Percentiles rank a stretch among this genome's conserved stretches.
These are phyloP conservation scores for Pseudozyma thailandica DNA, from an alignment of 1,284 basidiomycete genomes.

Conservation along the genomic window DNA sequence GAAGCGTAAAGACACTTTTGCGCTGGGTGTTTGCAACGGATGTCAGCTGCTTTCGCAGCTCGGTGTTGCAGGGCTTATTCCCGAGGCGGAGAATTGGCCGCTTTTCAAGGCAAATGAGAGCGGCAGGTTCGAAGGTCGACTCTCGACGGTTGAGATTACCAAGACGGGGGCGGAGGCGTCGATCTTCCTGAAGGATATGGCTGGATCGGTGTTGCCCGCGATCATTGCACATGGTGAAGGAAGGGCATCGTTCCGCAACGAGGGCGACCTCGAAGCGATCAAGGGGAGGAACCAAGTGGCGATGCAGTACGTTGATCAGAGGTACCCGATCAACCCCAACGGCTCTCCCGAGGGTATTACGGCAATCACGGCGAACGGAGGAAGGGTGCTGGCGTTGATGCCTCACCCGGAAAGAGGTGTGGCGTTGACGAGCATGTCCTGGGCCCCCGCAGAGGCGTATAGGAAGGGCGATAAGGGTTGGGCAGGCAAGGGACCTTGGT, in stretches of 20 bases:
- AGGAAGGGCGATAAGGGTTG: constrained; percentile 35
- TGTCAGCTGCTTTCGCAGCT: constrained; percentile 95
- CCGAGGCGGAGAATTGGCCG: constrained; percentile 87
- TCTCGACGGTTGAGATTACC: constrained; percentile 82
- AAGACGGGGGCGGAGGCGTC: constrained; percentile 70
- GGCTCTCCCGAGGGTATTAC: constrained; percentile 87
- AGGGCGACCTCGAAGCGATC: constrained; percentile 30
- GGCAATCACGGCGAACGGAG: constrained; percentile 84
- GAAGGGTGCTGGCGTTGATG: constrained; percentile 92
- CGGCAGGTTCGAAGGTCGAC: constrained; percentile 90
- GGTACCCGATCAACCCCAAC: constrained; percentile 80
- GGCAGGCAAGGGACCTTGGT: constrained; percentile 86
- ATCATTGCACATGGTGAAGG: constrained; percentile 97
- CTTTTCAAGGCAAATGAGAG: constrained; percentile 88
- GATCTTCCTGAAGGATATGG: constrained; percentile 90
- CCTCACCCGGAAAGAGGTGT: constrained; percentile 74
- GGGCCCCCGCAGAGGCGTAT: constrained; percentile 54
- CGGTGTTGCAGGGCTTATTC: constrained; percentile 76
- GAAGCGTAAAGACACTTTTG: constrained; percentile 79
- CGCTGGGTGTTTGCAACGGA: constrained; percentile 95
- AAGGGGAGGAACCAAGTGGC: constrained; percentile 46
- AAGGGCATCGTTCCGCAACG: constrained; percentile 76
- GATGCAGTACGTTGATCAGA: constrained; percentile 59
- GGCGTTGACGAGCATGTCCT: constrained; percentile 65
- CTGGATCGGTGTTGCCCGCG: constrained; percentile 84